phyloP scores from a whole-genome alignment of 2,329 filamentous ascomycete species.

The Penicillium sp. region DNA sequence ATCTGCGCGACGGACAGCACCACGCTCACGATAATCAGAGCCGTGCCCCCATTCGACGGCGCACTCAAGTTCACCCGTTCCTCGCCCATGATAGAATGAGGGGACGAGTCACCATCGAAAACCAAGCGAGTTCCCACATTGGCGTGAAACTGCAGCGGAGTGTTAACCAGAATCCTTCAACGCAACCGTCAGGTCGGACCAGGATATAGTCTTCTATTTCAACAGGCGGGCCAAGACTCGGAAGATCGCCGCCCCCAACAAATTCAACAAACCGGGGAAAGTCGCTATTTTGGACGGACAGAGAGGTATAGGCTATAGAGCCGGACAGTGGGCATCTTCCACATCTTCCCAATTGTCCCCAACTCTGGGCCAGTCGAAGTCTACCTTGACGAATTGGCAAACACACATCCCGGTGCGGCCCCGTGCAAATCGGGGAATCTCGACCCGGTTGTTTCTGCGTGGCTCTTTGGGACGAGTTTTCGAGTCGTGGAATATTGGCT shows the following conservation, averaged over 20 bases:
- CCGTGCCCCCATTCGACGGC: neutral
- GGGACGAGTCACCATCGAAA: neutral
- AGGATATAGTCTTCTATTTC: neutral
- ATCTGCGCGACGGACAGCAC: slow-evolving; percentile 24
- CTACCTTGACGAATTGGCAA: neutral
- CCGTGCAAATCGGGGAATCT: neutral
- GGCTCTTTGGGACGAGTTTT: neutral
- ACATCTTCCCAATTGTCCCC: neutral
- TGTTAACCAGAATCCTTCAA: neutral
- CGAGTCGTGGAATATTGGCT: neutral
- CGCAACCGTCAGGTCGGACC: neutral
- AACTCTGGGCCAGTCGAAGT: neutral
- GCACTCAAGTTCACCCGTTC: neutral
- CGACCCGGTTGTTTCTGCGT: neutral
- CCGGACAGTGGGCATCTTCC: too few species aligned
- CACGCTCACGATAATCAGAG: slow-evolving; percentile 21
- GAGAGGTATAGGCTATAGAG: too few species aligned
- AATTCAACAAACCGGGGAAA: neutral
- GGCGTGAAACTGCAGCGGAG: neutral
- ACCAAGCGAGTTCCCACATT: neutral
- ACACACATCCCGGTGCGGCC: too few species aligned
- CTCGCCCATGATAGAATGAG: neutral
- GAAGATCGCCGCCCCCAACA: neutral
- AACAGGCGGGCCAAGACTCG: neutral
- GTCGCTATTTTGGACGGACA: neutral